Evolutionary conservation across 2,329 filamentous ascomycete species (phyloP).

Genomic region (Curvularia eragrostidis): DNA sequence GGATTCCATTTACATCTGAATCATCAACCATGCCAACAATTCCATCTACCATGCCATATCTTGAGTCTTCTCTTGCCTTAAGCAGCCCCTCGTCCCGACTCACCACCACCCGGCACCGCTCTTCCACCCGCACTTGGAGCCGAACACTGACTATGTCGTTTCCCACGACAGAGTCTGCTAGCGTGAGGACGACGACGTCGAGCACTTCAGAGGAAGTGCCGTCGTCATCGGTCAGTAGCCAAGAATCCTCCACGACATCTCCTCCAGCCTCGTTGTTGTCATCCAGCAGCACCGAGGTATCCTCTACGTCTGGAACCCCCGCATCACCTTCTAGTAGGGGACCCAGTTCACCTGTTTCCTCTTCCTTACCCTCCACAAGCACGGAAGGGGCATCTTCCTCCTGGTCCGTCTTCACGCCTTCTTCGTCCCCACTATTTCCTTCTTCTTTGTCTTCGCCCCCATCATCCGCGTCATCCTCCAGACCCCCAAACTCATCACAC

Average conservation of each 20-base stretch:
- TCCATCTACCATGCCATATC: background rate
- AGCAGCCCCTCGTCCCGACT: background rate
- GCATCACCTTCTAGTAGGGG: background rate
- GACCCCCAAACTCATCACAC: background rate
- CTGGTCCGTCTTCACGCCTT: conserved; percentile 1
- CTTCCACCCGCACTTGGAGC: conserved; percentile 9
- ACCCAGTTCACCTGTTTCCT: background rate
- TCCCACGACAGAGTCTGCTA: background rate
- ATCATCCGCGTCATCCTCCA: background rate
- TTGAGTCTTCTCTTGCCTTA: background rate
- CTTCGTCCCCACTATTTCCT: background rate
- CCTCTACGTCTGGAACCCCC: background rate
- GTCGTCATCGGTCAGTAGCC: background rate
- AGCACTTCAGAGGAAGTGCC: background rate
- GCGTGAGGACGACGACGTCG: background rate
- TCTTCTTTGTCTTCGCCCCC: background rate
- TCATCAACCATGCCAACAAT: background rate
- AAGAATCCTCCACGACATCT: background rate
- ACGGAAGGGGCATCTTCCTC: conserved; percentile 15
- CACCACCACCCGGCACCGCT: background rate
- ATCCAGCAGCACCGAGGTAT: background rate
- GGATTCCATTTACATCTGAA: conserved; percentile 11
- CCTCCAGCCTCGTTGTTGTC: background rate
- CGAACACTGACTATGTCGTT: conserved; percentile 10
- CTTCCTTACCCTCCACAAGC: conserved; percentile 2